phyloP scores from a whole-genome alignment of 176 grass and related monocot species.

The Aegilops bicornis region DNA sequence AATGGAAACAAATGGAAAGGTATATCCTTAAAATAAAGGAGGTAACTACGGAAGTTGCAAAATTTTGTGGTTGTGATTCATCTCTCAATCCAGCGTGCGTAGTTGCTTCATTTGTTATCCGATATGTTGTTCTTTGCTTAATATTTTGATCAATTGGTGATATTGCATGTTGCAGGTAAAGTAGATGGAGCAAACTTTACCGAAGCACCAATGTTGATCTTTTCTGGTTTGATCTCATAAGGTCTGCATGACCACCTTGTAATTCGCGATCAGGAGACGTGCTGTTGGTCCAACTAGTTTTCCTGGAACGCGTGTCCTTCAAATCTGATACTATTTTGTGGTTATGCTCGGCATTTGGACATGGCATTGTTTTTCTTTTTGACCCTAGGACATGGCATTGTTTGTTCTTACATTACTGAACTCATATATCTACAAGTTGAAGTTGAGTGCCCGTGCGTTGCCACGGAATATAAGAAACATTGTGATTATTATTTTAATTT shows the following conservation, averaged over 20 bases:
- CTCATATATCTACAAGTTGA: not conserved
- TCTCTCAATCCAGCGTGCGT: not conserved
- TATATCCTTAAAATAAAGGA: not conserved
- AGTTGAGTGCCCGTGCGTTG: not conserved
- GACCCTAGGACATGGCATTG: not conserved
- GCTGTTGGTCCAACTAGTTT: conserved; percentile 1
- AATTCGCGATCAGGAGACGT: conserved; percentile 32
- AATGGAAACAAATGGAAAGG: not conserved
- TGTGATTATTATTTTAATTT: not conserved
- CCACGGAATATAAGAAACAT: not conserved
- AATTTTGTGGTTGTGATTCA: not conserved
- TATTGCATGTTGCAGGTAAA: conserved; percentile 39
- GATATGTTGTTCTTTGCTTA: not conserved
- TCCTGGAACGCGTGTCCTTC: not conserved
- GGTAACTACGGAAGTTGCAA: not conserved
- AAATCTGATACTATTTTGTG: not conserved
- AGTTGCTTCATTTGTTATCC: not conserved
- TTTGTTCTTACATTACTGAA: conserved; percentile 13
- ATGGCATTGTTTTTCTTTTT: not conserved
- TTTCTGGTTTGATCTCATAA: conserved; percentile 52
- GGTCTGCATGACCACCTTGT: conserved; percentile 53
- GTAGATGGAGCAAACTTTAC: conserved; percentile 35
- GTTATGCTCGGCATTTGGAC: conserved; percentile 10
- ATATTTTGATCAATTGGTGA: conserved; percentile 18
- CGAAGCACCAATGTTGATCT: conserved; percentile 28